phyloP scores from a whole-genome alignment of 2,329 filamentous ascomycete genomes.

The Dryadomyces quercus-mongolicae region DNA sequence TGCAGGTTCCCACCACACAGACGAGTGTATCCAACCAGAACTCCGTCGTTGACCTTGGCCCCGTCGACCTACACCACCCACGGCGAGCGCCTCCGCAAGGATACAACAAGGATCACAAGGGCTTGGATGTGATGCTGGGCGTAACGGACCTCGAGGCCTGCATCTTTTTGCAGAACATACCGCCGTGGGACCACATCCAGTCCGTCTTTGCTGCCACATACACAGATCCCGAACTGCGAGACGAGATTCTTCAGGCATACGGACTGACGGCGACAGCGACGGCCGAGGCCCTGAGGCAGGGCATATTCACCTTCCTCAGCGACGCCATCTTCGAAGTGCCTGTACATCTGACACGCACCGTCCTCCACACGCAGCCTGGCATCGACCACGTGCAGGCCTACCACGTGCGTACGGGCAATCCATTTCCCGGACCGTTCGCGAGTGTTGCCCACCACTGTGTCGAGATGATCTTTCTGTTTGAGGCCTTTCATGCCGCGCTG shows the following conservation, averaged over 20 bases:
- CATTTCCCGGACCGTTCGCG: conserved; percentile 1
- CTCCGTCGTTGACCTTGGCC: not conserved
- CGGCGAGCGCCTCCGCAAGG: too few relatives aligned
- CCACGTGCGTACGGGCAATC: conserved; percentile 5
- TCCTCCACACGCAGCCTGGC: not conserved
- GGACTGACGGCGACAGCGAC: not conserved
- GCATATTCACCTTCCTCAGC: not conserved
- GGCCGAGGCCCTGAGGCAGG: not conserved
- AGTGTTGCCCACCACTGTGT: conserved; percentile 6
- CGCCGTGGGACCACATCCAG: not conserved
- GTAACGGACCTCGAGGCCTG: not conserved
- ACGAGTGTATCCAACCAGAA: too few relatives aligned
- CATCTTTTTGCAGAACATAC: not conserved
- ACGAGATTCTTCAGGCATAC: not conserved
- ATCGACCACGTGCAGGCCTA: conserved; percentile 2
- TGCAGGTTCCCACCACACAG: not conserved
- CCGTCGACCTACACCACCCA: too few relatives aligned
- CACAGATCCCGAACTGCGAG: not conserved
- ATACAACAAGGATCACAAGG: too few relatives aligned
- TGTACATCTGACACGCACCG: not conserved
- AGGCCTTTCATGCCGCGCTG: not conserved
- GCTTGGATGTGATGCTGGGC: not conserved
- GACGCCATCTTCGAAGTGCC: conserved; percentile 3
- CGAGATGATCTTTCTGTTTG: conserved; percentile 7
- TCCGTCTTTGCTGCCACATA: not conserved